Evolutionary conservation across 2,329 filamentous ascomycete genomes (phyloP).

Genomic region (Penicillium sumatraense): DNA sequence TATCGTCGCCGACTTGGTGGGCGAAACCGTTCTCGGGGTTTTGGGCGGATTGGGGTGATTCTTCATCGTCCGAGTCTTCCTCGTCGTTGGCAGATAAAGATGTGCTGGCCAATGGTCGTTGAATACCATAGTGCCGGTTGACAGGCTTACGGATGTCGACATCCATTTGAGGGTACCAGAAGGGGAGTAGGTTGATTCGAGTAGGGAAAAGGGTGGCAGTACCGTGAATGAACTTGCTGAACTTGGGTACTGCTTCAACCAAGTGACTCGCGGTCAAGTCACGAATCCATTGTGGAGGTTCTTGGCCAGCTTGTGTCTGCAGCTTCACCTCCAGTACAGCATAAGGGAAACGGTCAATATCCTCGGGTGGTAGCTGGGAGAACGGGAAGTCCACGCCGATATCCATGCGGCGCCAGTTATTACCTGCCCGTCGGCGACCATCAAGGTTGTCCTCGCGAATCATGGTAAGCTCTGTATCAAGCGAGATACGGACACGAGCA

Average conservation of each 20-base stretch:
- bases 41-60: conserved; percentile 36
- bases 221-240: conserved; percentile 98
- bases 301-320: conserved; percentile 92
- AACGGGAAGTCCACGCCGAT: conserved; percentile 97
- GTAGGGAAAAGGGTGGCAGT: conserved; percentile 84
- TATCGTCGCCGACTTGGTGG: conserved; percentile 38
- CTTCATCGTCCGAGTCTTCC: conserved; percentile 72
- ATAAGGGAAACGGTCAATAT: conserved; percentile 92
- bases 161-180: conserved; percentile 99
- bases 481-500: conserved; percentile 91
- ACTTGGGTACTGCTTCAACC: conserved; percentile 98
- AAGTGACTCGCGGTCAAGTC: conserved; percentile 91
- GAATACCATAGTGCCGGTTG: conserved; percentile 88
- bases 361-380: conserved; percentile 79
- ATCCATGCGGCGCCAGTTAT: conserved; percentile 96
- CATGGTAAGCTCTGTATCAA: conserved; percentile 96
- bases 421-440: conserved; percentile 72
- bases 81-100: conserved; percentile 79
- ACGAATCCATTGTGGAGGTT: conserved; percentile 94
- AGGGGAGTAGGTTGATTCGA: conserved; percentile 87
- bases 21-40: conserved; percentile 4
- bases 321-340: conserved; percentile 96
- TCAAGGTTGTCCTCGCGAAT: conserved; percentile 93
- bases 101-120: conserved; percentile 73
- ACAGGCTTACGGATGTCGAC: conserved; percentile 94